These are phyloP conservation scores for Herpetomonas muscarum DNA, from an alignment of 208 protist species.

Conservation along the genomic window DNA sequence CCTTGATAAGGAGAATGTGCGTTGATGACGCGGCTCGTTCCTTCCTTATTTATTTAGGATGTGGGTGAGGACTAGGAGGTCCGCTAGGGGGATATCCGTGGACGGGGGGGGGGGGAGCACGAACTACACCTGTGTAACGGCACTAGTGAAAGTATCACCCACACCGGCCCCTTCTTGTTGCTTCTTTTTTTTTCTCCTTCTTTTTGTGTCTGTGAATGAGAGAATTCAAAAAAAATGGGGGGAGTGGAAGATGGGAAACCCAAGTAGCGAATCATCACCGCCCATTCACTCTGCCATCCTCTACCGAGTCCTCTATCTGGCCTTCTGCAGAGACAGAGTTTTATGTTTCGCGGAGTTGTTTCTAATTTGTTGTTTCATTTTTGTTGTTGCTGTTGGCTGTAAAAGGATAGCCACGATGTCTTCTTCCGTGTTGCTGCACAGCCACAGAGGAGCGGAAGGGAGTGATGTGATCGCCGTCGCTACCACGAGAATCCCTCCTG, in stretches of 20 bases:
- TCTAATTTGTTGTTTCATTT: conserved; percentile 3
- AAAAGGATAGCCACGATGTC: not conserved
- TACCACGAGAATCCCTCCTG: conserved; percentile 26
- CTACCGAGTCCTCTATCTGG: not conserved
- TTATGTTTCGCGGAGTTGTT: not conserved
- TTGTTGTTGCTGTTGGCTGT: not conserved
- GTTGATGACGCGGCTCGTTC: too few relatives aligned
- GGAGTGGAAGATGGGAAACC: too few relatives aligned
- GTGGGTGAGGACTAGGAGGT: too few relatives aligned
- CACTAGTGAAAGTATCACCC: not conserved
- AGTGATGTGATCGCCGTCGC: not conserved
- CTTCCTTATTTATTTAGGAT: too few relatives aligned
- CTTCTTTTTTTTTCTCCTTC: not conserved
- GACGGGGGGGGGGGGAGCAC: too few relatives aligned
- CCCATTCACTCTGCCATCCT: not conserved
- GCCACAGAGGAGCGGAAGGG: not conserved
- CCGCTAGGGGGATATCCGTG: too few relatives aligned
- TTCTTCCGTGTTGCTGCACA: too few relatives aligned
- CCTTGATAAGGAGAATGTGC: too few relatives aligned
- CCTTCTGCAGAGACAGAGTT: not conserved
- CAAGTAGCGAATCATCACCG: too few relatives aligned
- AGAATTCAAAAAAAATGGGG: too few relatives aligned
- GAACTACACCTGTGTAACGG: too few relatives aligned
- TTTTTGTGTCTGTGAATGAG: not conserved
- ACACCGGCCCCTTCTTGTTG: too few relatives aligned